These are phyloP conservation scores for Cordyceps fumosorosea DNA, from an alignment of 2,329 filamentous ascomycete genomes.

Conservation along the genomic window DNA sequence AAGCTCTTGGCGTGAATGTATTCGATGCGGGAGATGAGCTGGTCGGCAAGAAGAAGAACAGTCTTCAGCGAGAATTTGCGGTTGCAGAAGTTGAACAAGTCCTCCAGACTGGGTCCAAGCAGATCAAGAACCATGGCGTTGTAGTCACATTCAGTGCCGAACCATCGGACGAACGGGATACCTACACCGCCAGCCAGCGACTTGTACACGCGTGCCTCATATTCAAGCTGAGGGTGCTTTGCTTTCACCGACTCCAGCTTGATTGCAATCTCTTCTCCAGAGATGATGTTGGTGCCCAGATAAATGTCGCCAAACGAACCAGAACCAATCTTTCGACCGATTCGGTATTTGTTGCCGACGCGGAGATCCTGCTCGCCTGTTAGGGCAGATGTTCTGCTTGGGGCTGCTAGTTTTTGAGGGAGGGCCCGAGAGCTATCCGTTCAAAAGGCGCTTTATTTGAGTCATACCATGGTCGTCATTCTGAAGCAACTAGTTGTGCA, in stretches of 20 bases:
- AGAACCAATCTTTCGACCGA: constrained; percentile 97
- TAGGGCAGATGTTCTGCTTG: not conserved
- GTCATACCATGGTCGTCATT: constrained; percentile 48
- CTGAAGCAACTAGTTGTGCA: constrained; percentile 17
- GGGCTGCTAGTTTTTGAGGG: too few relatives aligned
- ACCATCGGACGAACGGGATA: constrained; percentile 98
- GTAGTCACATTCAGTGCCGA: constrained; percentile 98
- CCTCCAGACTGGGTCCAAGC: constrained; percentile 89
- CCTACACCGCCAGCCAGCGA: constrained; percentile 91
- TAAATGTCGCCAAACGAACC: constrained; percentile 98
- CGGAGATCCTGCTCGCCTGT: constrained; percentile 70
- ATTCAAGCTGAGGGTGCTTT: constrained; percentile 97
- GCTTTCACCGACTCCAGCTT: constrained; percentile 99
- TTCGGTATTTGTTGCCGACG: constrained; percentile 99
- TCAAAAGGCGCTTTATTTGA: not conserved
- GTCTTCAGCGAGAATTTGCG: constrained; percentile 99
- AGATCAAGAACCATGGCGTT: constrained; percentile 99
- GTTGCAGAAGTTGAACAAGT: constrained; percentile 99
- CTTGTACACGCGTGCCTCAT: constrained; percentile 92
- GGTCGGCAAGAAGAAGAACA: constrained; percentile 89
- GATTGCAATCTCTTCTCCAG: constrained; percentile 98
- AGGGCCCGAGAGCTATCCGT: not conserved
- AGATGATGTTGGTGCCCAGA: constrained; percentile 98
- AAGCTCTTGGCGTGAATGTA: constrained; percentile 99
- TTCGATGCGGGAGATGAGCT: constrained; percentile 98